Evolutionary conservation across 257 asterid genomes (phyloP).

Genomic region (Orobanche coerulescens): DNA sequence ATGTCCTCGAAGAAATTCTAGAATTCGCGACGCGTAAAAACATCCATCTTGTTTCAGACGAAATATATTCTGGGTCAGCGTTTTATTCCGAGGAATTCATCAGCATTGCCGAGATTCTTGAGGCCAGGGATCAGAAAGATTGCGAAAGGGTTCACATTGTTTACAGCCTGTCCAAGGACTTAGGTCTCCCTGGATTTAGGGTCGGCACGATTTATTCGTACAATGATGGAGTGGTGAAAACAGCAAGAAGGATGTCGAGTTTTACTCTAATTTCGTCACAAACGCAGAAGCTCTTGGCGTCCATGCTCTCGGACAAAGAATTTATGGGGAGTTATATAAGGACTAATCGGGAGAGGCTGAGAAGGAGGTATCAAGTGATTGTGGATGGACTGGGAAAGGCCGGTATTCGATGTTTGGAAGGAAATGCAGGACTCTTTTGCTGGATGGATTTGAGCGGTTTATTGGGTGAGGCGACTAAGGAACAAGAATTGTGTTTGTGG

Average conservation of each 20-base stretch:
- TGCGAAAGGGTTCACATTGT: constrained; percentile 41
- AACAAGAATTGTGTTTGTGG: constrained; percentile 33
- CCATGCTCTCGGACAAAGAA: constrained; percentile 33
- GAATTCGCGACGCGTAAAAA: constrained; percentile 27
- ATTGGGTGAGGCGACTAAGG: constrained; percentile 24
- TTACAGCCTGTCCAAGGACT: constrained; percentile 40
- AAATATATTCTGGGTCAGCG: constrained; percentile 44
- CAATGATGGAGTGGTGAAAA: constrained; percentile 38
- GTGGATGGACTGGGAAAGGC: constrained; percentile 25
- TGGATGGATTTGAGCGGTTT: constrained; percentile 41
- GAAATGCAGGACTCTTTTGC: constrained; percentile 46
- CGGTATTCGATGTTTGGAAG: constrained; percentile 37
- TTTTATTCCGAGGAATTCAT: constrained; percentile 36
- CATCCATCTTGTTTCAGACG: constrained; percentile 49
- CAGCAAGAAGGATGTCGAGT: constrained; percentile 50
- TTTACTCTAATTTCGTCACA: constrained; percentile 45
- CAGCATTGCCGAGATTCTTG: constrained; percentile 39
- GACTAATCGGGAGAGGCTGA: constrained; percentile 29
- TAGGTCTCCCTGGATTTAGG: constrained; percentile 45
- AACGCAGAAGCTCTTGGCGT: constrained; percentile 39
- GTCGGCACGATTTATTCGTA: constrained; percentile 45
- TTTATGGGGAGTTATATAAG: constrained; percentile 29
- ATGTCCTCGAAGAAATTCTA: constrained; percentile 30
- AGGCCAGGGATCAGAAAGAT: constrained; percentile 17
- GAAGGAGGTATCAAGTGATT: constrained; percentile 26